Evolutionary conservation across 164 flowering plant genomes (phyloP).

Genomic region (Echeveria elegans): DNA sequence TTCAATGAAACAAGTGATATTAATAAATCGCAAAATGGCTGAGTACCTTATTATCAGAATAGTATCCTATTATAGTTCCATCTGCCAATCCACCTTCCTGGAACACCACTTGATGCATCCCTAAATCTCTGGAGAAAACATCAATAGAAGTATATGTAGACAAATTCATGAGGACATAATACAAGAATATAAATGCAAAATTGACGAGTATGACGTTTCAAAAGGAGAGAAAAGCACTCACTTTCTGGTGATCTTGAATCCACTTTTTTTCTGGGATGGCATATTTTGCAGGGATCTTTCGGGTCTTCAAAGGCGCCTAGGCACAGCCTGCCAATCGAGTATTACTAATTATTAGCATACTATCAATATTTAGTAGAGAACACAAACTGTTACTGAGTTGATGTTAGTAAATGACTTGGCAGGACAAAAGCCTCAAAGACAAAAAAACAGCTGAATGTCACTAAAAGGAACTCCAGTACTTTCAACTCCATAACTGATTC

Average conservation of each 20-base stretch:
- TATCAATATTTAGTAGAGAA: background rate
- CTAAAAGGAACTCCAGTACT: background rate
- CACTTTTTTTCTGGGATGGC: background rate
- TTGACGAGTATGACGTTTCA: background rate
- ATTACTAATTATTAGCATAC: background rate
- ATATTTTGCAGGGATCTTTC: background rate
- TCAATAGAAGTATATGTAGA: background rate
- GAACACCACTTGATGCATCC: conserved; percentile 82
- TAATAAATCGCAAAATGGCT: background rate
- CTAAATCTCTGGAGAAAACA: conserved; percentile 48
- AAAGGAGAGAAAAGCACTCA: background rate
- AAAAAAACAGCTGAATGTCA: background rate
- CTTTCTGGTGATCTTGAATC: conserved; percentile 3
- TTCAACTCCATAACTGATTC: background rate
- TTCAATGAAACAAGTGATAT: background rate
- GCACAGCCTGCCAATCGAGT: background rate
- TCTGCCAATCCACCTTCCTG: conserved; percentile 73
- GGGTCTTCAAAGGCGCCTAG: background rate
- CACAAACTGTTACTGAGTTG: background rate
- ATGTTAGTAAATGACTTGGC: background rate
- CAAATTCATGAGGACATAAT: background rate
- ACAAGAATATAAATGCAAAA: background rate
- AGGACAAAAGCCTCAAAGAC: background rate
- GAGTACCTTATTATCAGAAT: conserved; percentile 67
- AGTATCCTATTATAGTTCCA: conserved; percentile 81